Conservation (phyloP, 1,139 yeast genomes). For the Yamadazyma epiphylla region DNA sequence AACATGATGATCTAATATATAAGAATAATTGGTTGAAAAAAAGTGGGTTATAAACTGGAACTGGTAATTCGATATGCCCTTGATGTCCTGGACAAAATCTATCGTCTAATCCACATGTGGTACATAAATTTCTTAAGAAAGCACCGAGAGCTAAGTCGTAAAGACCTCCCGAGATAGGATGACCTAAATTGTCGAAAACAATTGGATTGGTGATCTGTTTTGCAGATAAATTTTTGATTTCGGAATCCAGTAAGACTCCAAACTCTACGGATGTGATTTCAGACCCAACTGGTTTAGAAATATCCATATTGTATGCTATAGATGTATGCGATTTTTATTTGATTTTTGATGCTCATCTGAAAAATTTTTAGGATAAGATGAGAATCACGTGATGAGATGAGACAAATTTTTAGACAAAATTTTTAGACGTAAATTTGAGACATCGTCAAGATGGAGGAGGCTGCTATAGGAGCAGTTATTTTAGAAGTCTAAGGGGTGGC, state of each 20-base stretch:
- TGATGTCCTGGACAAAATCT: slow-evolving; percentile 96
- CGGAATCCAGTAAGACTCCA: slow-evolving; percentile 77
- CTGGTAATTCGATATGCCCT: slow-evolving; percentile 96
- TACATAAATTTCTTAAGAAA: slow-evolving; percentile 79
- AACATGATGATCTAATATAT: slow-evolving; percentile 78
- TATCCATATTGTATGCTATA: slow-evolving; percentile 77
- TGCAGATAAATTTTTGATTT: slow-evolving; percentile 82
- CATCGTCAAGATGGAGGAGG: too few relatives aligned
- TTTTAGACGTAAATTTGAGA: too few relatives aligned
- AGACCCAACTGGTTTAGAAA: slow-evolving; percentile 93
- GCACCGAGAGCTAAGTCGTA: slow-evolving; percentile 96
- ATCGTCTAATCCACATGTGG: slow-evolving; percentile 95
- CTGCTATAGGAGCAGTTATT: too few relatives aligned
- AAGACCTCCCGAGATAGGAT: slow-evolving; percentile 89
- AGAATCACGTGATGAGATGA: too few relatives aligned
- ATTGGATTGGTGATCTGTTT: slow-evolving; percentile 94
- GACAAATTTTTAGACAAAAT: too few relatives aligned
- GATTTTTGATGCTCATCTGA: slow-evolving; percentile 4
- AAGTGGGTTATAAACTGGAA: slow-evolving; percentile 91
- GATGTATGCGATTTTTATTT: not conserved
- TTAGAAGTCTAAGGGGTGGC: too few relatives aligned
- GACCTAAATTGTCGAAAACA: slow-evolving; percentile 92
- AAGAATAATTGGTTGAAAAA: slow-evolving; percentile 89
- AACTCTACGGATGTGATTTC: slow-evolving; percentile 92
- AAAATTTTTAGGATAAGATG: not conserved